phyloP scores from a whole-genome alignment of 2,329 filamentous ascomycete species.

The Verticillium albo-atrum region DNA sequence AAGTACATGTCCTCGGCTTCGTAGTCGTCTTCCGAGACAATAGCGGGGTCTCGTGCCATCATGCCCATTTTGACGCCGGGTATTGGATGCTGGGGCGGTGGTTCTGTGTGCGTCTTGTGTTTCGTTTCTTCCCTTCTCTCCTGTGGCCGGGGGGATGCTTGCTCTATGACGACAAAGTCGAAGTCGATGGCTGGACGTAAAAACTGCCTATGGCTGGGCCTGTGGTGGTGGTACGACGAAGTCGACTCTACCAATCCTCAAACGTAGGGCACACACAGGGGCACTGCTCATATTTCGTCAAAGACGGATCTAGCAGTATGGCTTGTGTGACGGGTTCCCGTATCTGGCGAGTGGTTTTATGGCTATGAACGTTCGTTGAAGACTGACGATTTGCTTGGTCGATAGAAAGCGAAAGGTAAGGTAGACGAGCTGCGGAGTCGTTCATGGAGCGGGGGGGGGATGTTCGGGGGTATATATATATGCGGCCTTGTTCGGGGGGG shows the following conservation, averaged over 20 bases:
- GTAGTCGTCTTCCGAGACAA: slow-evolving; percentile 36
- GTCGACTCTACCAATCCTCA: slow-evolving; percentile 14
- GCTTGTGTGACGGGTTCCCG: background rate
- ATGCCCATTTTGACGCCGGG: slow-evolving; percentile 10
- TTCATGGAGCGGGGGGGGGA: background rate
- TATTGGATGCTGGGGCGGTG: background rate
- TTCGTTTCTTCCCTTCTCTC: too few species aligned
- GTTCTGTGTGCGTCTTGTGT: background rate
- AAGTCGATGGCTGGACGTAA: background rate
- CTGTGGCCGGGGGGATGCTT: too few species aligned
- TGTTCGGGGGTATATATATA: background rate
- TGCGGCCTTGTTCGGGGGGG: background rate
- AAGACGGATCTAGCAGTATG: background rate
- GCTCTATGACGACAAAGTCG: background rate
- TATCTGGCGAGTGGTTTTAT: background rate
- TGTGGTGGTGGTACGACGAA: background rate
- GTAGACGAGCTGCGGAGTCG: background rate
- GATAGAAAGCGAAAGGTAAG: background rate
- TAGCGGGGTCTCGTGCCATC: slow-evolving; percentile 11
- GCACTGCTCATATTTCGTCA: slow-evolving; percentile 12
- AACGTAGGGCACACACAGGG: slow-evolving; percentile 11
- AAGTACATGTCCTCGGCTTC: slow-evolving; percentile 52
- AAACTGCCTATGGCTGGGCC: background rate
- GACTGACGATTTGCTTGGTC: background rate
- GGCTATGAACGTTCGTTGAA: background rate